Conservation (phyloP, 768 basidiomycete species). For the Ramaria sp. region DNA sequence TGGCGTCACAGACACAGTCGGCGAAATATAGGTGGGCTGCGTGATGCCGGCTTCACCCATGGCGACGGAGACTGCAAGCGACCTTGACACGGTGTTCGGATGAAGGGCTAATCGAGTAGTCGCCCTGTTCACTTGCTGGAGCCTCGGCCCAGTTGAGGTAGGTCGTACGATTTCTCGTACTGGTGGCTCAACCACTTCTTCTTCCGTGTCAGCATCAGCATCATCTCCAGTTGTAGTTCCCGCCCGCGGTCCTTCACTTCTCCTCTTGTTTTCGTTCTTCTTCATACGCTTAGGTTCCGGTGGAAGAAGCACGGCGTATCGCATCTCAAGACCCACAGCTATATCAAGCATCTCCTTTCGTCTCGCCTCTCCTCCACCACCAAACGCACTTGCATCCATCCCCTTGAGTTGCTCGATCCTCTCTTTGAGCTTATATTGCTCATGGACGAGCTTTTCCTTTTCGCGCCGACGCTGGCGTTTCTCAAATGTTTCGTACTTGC, state of each 20-base stretch:
- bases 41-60: background rate
- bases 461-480: conserved; percentile 77
- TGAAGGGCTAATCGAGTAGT: background rate
- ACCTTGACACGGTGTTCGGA: background rate
- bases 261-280: conserved; percentile 6
- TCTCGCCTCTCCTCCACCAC: conserved; percentile 67
- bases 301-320: conserved; percentile 66
- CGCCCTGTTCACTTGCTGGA: background rate
- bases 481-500: conserved; percentile 79
- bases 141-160: conserved; percentile 9
- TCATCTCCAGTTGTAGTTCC: conserved; percentile 7
- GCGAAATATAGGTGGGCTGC: background rate
- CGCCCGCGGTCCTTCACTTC: conserved; percentile 10
- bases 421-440: conserved; percentile 85
- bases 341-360: conserved; percentile 63
- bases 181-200: conserved; percentile 14
- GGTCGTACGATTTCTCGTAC: conserved; percentile 8
- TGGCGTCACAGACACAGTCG: background rate
- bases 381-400: conserved; percentile 65
- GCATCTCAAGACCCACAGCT: conserved; percentile 54
- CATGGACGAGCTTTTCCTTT: conserved; percentile 85
- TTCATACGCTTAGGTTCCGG: conserved; percentile 34
- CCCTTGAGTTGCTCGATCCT: conserved; percentile 72
- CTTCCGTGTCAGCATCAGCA: conserved; percentile 5
- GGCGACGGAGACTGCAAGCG: conserved; percentile 4